phyloP scores from a whole-genome alignment of 1,284 basidiomycete genomes.

The Puccinia hordei region DNA sequence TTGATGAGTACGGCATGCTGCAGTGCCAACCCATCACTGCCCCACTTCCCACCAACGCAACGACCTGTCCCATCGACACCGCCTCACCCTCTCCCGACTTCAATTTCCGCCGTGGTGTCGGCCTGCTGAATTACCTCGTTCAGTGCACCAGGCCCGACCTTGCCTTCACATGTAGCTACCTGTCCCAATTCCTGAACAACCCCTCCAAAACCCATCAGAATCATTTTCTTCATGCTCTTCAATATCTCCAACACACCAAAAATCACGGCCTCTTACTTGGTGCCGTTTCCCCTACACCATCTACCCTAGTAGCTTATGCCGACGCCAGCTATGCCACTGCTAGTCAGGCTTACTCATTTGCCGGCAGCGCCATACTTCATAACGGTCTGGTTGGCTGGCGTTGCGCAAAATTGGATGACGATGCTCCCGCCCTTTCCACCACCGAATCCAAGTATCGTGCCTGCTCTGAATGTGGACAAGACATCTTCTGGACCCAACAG shows the following conservation, averaged over 20 bases:
- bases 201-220: background rate
- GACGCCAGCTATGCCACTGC: background rate
- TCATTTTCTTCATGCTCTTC: background rate
- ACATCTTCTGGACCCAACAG: background rate
- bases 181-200: conserved; percentile 12
- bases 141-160: conserved; percentile 13
- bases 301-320: background rate
- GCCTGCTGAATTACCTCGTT: conserved; percentile 10
- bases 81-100: background rate
- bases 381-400: background rate
- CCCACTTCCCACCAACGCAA: background rate
- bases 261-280: background rate
- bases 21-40: background rate
- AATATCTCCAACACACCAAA: background rate
- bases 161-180: background rate
- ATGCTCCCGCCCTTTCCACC: background rate
- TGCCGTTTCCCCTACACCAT: too few species aligned
- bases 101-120: background rate
- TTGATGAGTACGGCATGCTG: conserved; percentile 7
- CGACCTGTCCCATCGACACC: background rate
- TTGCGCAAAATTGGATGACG: background rate
- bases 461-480: background rate
- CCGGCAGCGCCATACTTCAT: background rate
- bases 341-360: background rate
- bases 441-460: background rate